phyloP scores from a whole-genome alignment of 352 stramenopile genomes.

The Phytophthora foliorum region DNA sequence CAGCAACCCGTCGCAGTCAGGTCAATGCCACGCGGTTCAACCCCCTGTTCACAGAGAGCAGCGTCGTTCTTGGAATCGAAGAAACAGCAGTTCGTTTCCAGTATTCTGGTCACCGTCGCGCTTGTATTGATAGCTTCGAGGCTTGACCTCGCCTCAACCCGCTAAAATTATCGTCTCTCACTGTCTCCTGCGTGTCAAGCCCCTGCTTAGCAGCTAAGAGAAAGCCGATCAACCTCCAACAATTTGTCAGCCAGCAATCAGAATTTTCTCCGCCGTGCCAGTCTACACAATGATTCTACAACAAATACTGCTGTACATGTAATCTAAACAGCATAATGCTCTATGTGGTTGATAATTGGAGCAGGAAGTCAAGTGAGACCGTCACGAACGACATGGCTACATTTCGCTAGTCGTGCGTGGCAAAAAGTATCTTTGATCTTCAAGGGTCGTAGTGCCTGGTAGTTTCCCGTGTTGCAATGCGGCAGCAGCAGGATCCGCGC shows the following conservation, averaged over 20 bases:
- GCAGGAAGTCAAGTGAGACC: no score
- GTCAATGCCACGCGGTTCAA: slow-evolving; percentile 15
- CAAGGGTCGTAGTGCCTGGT: slow-evolving; percentile 19
- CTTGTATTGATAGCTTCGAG: slow-evolving; percentile 39
- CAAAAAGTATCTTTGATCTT: slow-evolving; percentile 36
- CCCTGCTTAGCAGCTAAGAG: background rate
- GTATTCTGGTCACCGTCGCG: slow-evolving; percentile 11
- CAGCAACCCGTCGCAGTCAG: slow-evolving; percentile 11
- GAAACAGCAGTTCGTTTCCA: slow-evolving; percentile 42
- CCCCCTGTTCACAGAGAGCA: background rate
- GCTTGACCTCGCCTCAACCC: background rate
- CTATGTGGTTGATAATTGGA: no score
- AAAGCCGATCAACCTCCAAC: background rate
- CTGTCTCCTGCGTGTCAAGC: background rate
- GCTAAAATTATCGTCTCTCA: slow-evolving; percentile 36
- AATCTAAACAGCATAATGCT: background rate
- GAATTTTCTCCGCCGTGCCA: background rate
- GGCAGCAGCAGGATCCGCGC: slow-evolving; percentile 26
- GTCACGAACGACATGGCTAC: slow-evolving; percentile 23
- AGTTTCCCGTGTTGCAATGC: slow-evolving; percentile 11
- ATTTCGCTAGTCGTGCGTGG: slow-evolving; percentile 21
- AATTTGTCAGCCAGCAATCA: background rate
- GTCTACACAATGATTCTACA: background rate
- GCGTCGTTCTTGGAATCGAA: slow-evolving; percentile 30
- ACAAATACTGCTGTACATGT: no score